Evolutionary conservation across 106 monocot genomes (phyloP).

Genomic region (Posidonia australis): DNA sequence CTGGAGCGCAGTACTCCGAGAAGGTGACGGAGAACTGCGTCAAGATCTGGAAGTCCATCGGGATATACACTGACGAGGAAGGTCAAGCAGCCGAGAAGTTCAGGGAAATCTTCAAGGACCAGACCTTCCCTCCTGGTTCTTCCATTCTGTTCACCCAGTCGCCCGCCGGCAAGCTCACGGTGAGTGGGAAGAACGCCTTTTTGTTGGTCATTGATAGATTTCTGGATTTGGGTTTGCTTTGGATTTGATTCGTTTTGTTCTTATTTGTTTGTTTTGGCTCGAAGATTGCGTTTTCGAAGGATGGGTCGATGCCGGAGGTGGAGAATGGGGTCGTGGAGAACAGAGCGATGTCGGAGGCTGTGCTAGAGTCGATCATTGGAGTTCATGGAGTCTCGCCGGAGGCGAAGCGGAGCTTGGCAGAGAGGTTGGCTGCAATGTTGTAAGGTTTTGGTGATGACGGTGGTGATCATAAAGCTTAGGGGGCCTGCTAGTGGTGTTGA

Average conservation of each 20-base stretch:
- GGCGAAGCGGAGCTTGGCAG: conserved; percentile 41
- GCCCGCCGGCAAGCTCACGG: conserved; percentile 35
- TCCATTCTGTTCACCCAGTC: conserved; percentile 57
- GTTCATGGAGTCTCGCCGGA: conserved; percentile 50
- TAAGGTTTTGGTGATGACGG: no score
- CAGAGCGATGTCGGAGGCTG: conserved; percentile 25
- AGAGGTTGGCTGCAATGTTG: no score
- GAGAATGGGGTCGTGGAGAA: conserved; percentile 27
- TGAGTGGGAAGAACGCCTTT: conserved; percentile 11
- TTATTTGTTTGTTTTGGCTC: no score
- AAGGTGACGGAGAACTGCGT: conserved; percentile 62
- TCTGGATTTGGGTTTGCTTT: no score
- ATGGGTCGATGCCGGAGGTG: conserved; percentile 17
- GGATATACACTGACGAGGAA: conserved; percentile 38
- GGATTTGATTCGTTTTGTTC: background rate
- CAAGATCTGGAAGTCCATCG: conserved; percentile 36
- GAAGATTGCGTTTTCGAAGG: conserved; percentile 52
- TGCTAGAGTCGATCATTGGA: conserved; percentile 55
- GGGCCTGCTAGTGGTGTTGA: no score
- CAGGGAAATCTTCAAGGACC: conserved; percentile 24
- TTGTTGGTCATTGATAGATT: background rate
- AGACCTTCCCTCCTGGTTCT: conserved; percentile 37
- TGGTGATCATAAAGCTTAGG: no score
- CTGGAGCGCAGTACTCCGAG: conserved; percentile 45
- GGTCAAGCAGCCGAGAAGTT: conserved; percentile 37